These are phyloP conservation scores for Aspergillus baeticus DNA, from an alignment of 495 filamentous ascomycete species.

Conservation along the genomic window DNA sequence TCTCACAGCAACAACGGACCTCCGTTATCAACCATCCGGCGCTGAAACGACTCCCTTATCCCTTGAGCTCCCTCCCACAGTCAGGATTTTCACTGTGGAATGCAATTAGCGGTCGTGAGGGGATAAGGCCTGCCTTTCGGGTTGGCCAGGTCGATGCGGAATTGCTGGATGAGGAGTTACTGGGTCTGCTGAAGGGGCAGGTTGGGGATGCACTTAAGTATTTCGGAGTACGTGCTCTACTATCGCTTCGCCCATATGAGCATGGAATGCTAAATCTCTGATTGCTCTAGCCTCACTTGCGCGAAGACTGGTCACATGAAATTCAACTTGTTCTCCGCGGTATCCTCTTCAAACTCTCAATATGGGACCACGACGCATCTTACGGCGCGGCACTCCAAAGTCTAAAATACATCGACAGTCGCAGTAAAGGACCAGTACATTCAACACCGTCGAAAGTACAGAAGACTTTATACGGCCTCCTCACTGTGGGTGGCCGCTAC, in stretches of 20 bases:
- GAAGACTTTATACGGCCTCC: constrained; percentile 77
- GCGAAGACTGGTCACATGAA: constrained; percentile 84
- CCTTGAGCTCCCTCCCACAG: constrained; percentile 56
- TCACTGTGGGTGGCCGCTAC: constrained; percentile 87
- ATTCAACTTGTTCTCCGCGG: constrained; percentile 75
- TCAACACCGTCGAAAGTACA: constrained; percentile 70
- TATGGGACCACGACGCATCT: constrained; percentile 94
- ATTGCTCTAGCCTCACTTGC: constrained; percentile 50
- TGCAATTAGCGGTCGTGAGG: constrained; percentile 68
- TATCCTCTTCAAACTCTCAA: constrained; percentile 86
- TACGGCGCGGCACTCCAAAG: constrained; percentile 94
- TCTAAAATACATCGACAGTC: constrained; percentile 83
- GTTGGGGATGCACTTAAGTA: constrained; percentile 88
- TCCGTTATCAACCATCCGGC: constrained; percentile 53
- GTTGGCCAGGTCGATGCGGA: constrained; percentile 98
- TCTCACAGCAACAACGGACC: constrained; percentile 54
- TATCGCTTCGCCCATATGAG: background rate
- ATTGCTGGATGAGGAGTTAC: constrained; percentile 89
- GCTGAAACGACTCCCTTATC: constrained; percentile 62
- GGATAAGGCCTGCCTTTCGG: constrained; percentile 80
- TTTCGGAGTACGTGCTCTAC: constrained; percentile 56
- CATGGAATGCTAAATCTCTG: background rate
- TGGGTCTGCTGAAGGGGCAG: constrained; percentile 80
- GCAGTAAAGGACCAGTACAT: constrained; percentile 59
- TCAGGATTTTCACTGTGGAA: constrained; percentile 66